A percentile compares a stretch with the other conserved stretches of the same genome.
Conservation (phyloP, 2,329 filamentous ascomycete genomes). For the Aspergillus viridinutans region DNA sequence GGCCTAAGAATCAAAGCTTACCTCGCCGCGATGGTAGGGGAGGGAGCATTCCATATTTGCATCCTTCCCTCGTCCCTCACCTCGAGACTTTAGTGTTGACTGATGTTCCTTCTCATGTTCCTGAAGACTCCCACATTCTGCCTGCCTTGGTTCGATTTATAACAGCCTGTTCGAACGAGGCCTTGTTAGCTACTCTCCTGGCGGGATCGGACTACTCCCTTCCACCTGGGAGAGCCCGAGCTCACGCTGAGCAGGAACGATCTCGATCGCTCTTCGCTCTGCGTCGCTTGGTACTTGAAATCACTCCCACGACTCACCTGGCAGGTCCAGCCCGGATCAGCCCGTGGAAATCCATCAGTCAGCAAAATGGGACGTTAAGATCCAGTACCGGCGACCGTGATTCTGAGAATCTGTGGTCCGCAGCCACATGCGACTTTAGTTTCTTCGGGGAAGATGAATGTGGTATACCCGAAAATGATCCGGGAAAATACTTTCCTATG, state of each 20-base stretch:
- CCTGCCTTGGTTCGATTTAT: conserved; percentile 51
- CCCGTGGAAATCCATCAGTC: conserved; percentile 40
- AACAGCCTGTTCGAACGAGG: conserved; percentile 54
- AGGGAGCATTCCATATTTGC: conserved; percentile 37
- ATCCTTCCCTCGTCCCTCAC: conserved; percentile 54
- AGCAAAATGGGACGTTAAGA: conserved; percentile 45
- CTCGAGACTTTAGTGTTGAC: conserved; percentile 54
- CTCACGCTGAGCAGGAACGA: conserved; percentile 46
- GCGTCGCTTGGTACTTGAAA: conserved; percentile 53
- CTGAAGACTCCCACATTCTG: conserved; percentile 39
- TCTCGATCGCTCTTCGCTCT: conserved; percentile 53
- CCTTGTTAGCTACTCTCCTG: conserved; percentile 48
- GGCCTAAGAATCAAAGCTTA: conserved; percentile 29
- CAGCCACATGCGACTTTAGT: conserved; percentile 57
- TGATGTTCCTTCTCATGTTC: conserved; percentile 48
- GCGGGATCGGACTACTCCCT: conserved; percentile 55
- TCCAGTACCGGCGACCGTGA: conserved; percentile 58
- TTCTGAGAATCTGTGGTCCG: conserved; percentile 57
- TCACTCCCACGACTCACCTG: conserved; percentile 34
- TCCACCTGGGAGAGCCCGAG: conserved; percentile 53
- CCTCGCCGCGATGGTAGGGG: conserved; percentile 26
- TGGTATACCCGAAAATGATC: conserved; percentile 44
- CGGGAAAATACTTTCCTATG: conserved; percentile 43
- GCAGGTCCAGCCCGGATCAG: conserved; percentile 13
- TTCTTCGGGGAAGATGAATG: conserved; percentile 59